Conservation (phyloP, 2,329 filamentous ascomycete genomes). For the Venturia asperata region DNA sequence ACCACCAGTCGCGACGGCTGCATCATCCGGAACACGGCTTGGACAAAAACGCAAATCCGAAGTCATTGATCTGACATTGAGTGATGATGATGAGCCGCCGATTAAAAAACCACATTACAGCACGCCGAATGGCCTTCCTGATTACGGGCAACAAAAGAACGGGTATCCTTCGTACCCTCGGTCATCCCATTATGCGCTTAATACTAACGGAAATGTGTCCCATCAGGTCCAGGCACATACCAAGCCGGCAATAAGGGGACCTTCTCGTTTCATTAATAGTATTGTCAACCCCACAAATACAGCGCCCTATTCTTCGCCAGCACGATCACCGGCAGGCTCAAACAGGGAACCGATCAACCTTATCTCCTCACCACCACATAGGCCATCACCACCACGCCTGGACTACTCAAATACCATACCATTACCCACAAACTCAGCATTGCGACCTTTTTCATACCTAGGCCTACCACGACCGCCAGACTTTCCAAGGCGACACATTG, state of each 20-base stretch:
- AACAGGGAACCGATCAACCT: slow-evolving; percentile 6
- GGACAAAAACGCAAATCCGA: slow-evolving; percentile 40
- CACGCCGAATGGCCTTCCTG: slow-evolving; percentile 32
- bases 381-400: slow-evolving; percentile 5
- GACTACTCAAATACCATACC: slow-evolving; percentile 8
- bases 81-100: slow-evolving; percentile 36
- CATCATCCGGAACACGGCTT: not conserved
- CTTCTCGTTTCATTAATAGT: slow-evolving; percentile 6
- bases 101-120: slow-evolving; percentile 36
- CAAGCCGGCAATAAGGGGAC: not conserved
- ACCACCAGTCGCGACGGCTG: slow-evolving; percentile 21
- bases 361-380: slow-evolving; percentile 2
- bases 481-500: not conserved
- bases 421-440: not conserved
- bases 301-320: slow-evolving; percentile 3
- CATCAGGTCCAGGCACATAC: not conserved
- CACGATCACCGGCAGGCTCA: slow-evolving; percentile 4
- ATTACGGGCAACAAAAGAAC: slow-evolving; percentile 20
- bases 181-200: slow-evolving; percentile 8
- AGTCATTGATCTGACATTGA: slow-evolving; percentile 44
- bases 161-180: slow-evolving; percentile 12
- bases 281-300: not conserved
- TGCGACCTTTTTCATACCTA: not conserved
- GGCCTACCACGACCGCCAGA: slow-evolving; percentile 5
- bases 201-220: slow-evolving; percentile 15